phyloP scores from a whole-genome alignment of 768 basidiomycete genomes.

The Trametes cinnabarina region DNA sequence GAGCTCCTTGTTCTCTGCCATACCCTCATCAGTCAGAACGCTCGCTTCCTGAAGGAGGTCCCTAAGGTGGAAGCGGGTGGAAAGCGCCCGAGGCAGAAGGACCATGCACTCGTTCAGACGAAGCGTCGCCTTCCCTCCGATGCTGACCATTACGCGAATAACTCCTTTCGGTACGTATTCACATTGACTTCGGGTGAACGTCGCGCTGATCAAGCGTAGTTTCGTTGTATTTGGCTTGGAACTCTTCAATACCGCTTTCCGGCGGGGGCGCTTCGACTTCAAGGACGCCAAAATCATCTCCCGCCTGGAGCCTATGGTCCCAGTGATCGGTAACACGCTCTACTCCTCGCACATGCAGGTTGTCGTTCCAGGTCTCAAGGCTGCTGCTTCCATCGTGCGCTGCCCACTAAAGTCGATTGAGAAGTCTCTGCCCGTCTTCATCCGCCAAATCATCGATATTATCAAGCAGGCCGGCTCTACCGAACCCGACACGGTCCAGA shows the following conservation, averaged over 20 bases:
- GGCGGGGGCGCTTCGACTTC: slow-evolving; percentile 84
- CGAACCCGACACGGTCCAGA: slow-evolving; percentile 87
- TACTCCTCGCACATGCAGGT: slow-evolving; percentile 81
- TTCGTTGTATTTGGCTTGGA: slow-evolving; percentile 93
- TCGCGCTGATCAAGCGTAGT: slow-evolving; percentile 36
- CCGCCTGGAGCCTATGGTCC: slow-evolving; percentile 85
- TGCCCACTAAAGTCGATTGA: slow-evolving; percentile 78
- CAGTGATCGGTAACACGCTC: slow-evolving; percentile 86
- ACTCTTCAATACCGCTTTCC: slow-evolving; percentile 82
- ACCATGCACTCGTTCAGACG: slow-evolving; percentile 71
- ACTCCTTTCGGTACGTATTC: slow-evolving; percentile 73
- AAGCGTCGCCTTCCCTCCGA: slow-evolving; percentile 61
- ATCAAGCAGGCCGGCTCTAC: slow-evolving; percentile 81
- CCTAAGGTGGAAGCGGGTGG: slow-evolving; percentile 31
- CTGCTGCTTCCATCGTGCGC: slow-evolving; percentile 74
- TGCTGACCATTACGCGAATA: slow-evolving; percentile 73
- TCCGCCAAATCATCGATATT: slow-evolving; percentile 81
- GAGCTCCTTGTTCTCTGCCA: slow-evolving; percentile 83
- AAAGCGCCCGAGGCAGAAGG: slow-evolving; percentile 38
- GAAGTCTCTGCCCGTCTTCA: slow-evolving; percentile 76
- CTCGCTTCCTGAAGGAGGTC: slow-evolving; percentile 74
- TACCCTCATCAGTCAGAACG: slow-evolving; percentile 87
- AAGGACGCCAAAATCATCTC: slow-evolving; percentile 67
- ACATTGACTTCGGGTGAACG: background rate
- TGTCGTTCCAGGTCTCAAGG: slow-evolving; percentile 71